Evolutionary conservation across 177 flowering plant species (phyloP).

Genomic region (Telopea speciosissima): DNA sequence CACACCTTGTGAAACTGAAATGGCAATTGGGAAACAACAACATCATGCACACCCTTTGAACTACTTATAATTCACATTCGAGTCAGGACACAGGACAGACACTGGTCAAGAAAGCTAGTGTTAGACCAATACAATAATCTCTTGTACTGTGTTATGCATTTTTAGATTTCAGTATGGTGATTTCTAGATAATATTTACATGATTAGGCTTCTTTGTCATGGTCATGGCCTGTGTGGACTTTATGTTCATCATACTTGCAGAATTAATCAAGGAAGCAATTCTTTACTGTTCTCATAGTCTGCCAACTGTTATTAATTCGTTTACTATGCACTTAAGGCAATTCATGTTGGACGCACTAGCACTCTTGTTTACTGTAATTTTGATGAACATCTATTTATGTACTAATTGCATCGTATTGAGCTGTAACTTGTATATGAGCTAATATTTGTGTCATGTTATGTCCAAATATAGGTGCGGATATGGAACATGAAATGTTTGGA

Average conservation of each 20-base stretch:
- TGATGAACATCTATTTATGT: neutral
- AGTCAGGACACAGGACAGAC: neutral
- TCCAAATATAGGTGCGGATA: constrained; percentile 69
- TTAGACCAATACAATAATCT: neutral
- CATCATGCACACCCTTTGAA: neutral
- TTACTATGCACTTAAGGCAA: neutral
- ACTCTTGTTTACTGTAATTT: neutral
- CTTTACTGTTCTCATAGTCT: neutral
- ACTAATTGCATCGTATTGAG: neutral
- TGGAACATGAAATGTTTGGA: constrained; percentile 88
- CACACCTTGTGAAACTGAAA: neutral
- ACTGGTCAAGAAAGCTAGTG: neutral
- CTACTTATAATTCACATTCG: neutral
- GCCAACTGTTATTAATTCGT: neutral
- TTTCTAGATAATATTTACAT: neutral
- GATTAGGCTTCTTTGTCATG: no score
- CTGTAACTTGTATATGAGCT: neutral
- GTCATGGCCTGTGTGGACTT: neutral
- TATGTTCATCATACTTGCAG: neutral
- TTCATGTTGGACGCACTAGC: neutral
- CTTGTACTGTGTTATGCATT: neutral
- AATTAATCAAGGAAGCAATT: neutral
- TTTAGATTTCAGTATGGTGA: neutral
- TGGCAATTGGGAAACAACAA: neutral
- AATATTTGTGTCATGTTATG: neutral